phyloP scores from a whole-genome alignment of 176 grass and related monocot species.

The Elaeis guineensis region DNA sequence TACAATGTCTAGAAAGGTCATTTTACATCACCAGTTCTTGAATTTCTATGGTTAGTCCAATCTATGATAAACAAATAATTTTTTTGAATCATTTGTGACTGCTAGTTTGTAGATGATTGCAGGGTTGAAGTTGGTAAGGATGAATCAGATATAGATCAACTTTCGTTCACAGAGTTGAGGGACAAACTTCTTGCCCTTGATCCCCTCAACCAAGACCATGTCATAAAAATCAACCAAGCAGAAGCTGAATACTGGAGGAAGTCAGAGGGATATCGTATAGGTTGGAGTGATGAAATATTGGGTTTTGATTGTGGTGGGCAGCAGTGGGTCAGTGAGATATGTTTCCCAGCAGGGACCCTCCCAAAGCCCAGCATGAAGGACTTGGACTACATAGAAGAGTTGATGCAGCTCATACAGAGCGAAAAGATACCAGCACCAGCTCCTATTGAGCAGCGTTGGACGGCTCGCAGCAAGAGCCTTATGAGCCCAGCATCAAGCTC shows the following conservation, averaged over 20 bases:
- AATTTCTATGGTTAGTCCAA: conserved; percentile 2
- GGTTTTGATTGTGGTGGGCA: conserved; percentile 97
- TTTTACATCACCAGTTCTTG: not conserved
- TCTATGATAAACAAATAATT: conserved; percentile 12
- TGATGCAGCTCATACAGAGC: conserved; percentile 65
- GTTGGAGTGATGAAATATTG: conserved; percentile 95
- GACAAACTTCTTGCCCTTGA: conserved; percentile 84
- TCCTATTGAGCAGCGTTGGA: conserved; percentile 93
- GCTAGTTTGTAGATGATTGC: conserved; percentile 54
- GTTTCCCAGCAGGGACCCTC: conserved; percentile 73
- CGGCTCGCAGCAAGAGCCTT: conserved; percentile 51
- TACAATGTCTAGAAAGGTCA: too few species aligned
- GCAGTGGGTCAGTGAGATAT: conserved; percentile 87
- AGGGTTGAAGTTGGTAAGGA: conserved; percentile 59
- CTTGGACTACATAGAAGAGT: conserved; percentile 63
- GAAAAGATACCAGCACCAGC: conserved; percentile 72
- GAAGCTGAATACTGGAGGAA: conserved; percentile 95
- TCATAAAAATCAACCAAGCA: conserved; percentile 79
- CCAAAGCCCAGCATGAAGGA: conserved; percentile 81
- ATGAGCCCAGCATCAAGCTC: conserved; percentile 79
- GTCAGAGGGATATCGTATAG: conserved; percentile 87
- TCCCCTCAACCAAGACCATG: conserved; percentile 72
- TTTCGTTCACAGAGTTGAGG: conserved; percentile 80
- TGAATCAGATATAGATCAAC: conserved; percentile 50
- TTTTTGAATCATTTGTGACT: conserved; percentile 21